Base-by-base conservation (phyloP, 2,329 filamentous ascomycete genomes). In the Amesomyces nigricolor region DNA sequence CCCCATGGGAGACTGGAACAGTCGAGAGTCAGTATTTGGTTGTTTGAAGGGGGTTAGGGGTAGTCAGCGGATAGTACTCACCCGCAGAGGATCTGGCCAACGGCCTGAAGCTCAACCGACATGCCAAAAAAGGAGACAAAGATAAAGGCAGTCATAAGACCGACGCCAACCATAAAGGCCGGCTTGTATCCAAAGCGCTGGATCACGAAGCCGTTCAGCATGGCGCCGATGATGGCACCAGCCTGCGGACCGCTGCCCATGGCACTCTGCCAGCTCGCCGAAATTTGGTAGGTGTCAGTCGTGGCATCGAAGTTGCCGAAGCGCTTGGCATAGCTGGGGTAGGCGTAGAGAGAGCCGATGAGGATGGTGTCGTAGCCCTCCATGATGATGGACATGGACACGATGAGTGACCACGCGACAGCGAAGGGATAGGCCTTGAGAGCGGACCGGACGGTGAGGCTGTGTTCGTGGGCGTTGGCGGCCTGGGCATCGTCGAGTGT, bases 241-340 rank as follows among this genome's bases (percentile, higher is more conserved):
- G 51, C 47, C 22, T 26, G 37, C 42, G 40, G 42, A 51, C 43
- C 46, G 14, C 53, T 55, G n/a, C 40, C 30, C 2, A 49, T 40
- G 10, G 42, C 53, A 19, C 16, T 47, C 16, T 47, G 44, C 44
- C 44, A 47, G 5, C 26, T 17, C 2, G 44, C 44, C 7, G 29
- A 35, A 14, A 47, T 35, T n/a, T 47, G 29, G 29, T 47, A 35
- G 3, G 4, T 17, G 44, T 35, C 29, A 13, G 32, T 35, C 3
- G 6, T 13, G 3, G 32, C 32, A 35, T 35, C 44, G 6, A 16
- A 32, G 29, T 47, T n/a, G 29, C 44, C 44, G 44, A 32, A 47
- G 4, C 14, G 26, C 11, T 13, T 14, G 26, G 26, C 16, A 29
- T 32, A 47, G 29, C 26, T 16, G 26, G 44, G 44, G 14, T 35